Evolutionary conservation across 2,329 filamentous ascomycete species (phyloP).

Genomic region (Myriosclerotinia duriaeana): DNA sequence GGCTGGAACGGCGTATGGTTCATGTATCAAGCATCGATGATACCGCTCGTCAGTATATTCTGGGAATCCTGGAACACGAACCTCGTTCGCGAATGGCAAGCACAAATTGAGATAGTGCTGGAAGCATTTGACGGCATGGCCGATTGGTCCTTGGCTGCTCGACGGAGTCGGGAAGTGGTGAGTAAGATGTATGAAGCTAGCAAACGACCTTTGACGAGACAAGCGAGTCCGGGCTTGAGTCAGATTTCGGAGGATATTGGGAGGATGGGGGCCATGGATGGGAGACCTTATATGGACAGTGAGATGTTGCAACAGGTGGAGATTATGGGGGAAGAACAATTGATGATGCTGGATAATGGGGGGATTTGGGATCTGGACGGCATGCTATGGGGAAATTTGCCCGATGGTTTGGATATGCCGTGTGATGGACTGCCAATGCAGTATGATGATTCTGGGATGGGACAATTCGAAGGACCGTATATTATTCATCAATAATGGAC

Average conservation of each 20-base stretch:
- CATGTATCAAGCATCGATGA: slow-evolving; percentile 77
- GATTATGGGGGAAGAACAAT: slow-evolving; percentile 47
- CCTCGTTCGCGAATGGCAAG: slow-evolving; percentile 48
- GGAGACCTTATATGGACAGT: slow-evolving; percentile 29
- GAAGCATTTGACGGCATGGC: slow-evolving; percentile 63
- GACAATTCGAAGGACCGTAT: slow-evolving; percentile 3
- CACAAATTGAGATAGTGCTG: slow-evolving; percentile 58
- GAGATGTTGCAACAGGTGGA: slow-evolving; percentile 47
- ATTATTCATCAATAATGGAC: slow-evolving; percentile 19
- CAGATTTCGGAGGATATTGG: slow-evolving; percentile 38
- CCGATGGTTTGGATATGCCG: slow-evolving; percentile 42
- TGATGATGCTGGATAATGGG: slow-evolving; percentile 50
- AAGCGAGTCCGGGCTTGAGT: slow-evolving; percentile 39
- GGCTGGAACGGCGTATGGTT: slow-evolving; percentile 84
- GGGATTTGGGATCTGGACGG: slow-evolving; percentile 57
- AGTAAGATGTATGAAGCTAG: slow-evolving; percentile 62
- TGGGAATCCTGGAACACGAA: slow-evolving; percentile 52
- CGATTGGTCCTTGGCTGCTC: slow-evolving; percentile 63
- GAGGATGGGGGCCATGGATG: slow-evolving; percentile 24
- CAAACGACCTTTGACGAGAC: slow-evolving; percentile 35
- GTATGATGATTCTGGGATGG: slow-evolving; percentile 13
- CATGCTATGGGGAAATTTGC: slow-evolving; percentile 52
- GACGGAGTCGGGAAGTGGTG: slow-evolving; percentile 62
- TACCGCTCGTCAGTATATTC: slow-evolving; percentile 73
- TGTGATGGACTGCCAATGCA: slow-evolving; percentile 37